Evolutionary conservation across 257 asterid genomes (phyloP).

Genomic region (Capsicum rhomboideum): DNA sequence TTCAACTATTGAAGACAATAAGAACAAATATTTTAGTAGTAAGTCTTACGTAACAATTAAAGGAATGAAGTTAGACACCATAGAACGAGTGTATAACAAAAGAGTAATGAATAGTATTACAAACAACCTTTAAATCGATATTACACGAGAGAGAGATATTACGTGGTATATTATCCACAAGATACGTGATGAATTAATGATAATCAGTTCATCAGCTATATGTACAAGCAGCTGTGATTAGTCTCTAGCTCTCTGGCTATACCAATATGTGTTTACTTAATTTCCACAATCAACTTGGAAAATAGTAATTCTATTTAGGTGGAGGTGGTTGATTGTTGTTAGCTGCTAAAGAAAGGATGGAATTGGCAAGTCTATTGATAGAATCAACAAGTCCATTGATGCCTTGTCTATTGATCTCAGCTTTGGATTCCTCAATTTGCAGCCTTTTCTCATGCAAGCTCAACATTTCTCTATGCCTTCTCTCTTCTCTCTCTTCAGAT

Average conservation of each 20-base stretch:
- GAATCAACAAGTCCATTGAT: constrained; percentile 74
- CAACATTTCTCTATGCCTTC: constrained; percentile 59
- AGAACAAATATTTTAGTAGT: too few species aligned
- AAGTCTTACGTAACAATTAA: too few species aligned
- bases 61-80: too few species aligned
- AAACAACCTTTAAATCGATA: neutral
- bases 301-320: constrained; percentile 9
- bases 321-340: constrained; percentile 20
- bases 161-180: constrained; percentile 3
- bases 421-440: constrained; percentile 70
- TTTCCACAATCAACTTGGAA: neutral
- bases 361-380: constrained; percentile 74
- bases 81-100: too few species aligned
- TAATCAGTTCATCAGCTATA: neutral
- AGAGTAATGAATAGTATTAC: neutral
- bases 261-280: neutral
- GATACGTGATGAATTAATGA: neutral
- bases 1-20: too few species aligned
- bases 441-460: constrained; percentile 63
- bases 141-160: neutral
- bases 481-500: constrained; percentile 66
- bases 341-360: constrained; percentile 67
- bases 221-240: neutral
- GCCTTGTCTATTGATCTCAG: constrained; percentile 69
- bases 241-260: neutral